phyloP scores from a whole-genome alignment of 331 rosid species.

The Malus hybrid region DNA sequence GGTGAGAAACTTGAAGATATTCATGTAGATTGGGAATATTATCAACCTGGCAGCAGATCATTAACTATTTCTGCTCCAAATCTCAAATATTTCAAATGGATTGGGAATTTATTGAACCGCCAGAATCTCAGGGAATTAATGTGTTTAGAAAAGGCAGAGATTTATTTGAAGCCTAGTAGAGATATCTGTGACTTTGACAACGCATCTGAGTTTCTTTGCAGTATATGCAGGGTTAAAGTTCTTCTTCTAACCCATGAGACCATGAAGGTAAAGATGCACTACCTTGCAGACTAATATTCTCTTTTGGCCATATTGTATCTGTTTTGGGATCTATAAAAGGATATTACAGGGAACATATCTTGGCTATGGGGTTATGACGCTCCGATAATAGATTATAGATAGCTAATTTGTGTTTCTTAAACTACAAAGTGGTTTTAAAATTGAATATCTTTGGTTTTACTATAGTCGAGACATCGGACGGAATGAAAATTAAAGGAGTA shows the following conservation, averaged over 20 bases:
- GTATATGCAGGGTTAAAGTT: not conserved
- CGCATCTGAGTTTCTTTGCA: not conserved
- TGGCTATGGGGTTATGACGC: not conserved
- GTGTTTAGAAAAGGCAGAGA: not conserved
- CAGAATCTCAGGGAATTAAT: not conserved
- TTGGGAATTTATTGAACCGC: not conserved
- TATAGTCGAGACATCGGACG: not conserved
- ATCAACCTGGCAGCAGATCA: not conserved
- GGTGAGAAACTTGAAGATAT: not conserved
- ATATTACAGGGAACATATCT: not conserved
- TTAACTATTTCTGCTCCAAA: not conserved
- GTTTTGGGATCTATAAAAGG: not conserved
- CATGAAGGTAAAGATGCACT: not conserved
- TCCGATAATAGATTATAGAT: not conserved
- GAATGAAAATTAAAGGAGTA: not conserved
- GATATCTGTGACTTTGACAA: not conserved
- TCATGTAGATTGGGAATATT: not conserved
- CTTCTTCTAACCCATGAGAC: not conserved
- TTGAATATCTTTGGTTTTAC: not conserved
- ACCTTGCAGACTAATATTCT: not conserved
- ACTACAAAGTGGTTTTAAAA: not conserved
- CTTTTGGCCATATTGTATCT: not conserved
- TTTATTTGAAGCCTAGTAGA: not conserved
- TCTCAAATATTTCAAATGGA: not conserved
- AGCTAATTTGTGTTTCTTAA: not conserved